These are phyloP conservation scores for Lichtheimia corymbifera DNA, from an alignment of 371 early-diverging fungal genomes.

Conservation along the genomic window DNA sequence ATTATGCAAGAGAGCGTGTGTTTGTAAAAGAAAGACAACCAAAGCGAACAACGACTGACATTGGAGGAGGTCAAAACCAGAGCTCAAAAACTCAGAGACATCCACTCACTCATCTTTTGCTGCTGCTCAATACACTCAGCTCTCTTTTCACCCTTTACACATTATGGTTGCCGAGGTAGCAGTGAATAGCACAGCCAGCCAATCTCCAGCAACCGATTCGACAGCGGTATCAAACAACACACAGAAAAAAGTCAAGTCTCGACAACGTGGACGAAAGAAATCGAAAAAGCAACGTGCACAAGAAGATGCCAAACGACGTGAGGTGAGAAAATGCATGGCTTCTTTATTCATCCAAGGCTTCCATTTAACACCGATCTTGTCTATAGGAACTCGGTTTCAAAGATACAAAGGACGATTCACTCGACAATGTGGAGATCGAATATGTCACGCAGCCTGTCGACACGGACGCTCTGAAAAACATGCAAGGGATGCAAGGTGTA, in stretches of 20 bases:
- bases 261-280: constrained; percentile 21
- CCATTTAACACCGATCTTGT: neutral
- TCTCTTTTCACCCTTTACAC: neutral
- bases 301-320: constrained; percentile 44
- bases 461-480: constrained; percentile 27
- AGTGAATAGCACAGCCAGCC: constrained; percentile 5
- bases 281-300: constrained; percentile 25
- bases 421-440: constrained; percentile 48
- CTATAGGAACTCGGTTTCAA: neutral
- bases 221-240: neutral
- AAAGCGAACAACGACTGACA: constrained; percentile 1
- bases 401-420: constrained; percentile 29
- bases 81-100: neutral
- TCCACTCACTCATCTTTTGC: neutral
- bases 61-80: neutral
- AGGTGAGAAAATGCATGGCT: constrained; percentile 14
- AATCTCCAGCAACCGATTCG: neutral
- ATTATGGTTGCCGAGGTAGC: constrained; percentile 13
- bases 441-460: constrained; percentile 49
- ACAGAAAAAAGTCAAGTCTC: constrained; percentile 24
- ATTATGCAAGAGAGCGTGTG: constrained; percentile 1
- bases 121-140: neutral
- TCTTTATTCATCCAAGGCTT: neutral
- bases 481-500: constrained; percentile 30
- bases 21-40: neutral